Evolutionary conservation across 2,329 filamentous ascomycete species (phyloP).

Genomic region (Diaporthe citriasiana): DNA sequence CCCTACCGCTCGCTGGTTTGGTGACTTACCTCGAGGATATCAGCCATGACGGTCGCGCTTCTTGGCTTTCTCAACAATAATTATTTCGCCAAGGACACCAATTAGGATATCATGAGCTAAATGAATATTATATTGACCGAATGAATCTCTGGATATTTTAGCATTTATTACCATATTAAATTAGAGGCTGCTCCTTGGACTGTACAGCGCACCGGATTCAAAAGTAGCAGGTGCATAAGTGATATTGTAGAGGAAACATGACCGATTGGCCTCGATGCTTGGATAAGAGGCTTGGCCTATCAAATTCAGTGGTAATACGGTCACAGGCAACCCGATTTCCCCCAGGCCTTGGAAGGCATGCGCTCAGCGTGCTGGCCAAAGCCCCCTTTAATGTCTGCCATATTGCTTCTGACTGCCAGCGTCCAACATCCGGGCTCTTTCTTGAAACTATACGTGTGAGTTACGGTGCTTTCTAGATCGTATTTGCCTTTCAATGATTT

Average conservation of each 20-base stretch:
- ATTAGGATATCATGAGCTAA: background rate
- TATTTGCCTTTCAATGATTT: too few relatives aligned
- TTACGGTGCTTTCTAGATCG: too few relatives aligned
- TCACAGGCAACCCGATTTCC: background rate
- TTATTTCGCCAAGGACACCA: background rate
- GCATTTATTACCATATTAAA: background rate
- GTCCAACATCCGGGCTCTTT: too few relatives aligned
- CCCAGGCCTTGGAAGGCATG: background rate
- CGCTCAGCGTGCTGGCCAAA: too few relatives aligned
- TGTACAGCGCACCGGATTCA: background rate
- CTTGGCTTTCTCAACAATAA: slow-evolving; percentile 8
- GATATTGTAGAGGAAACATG: background rate
- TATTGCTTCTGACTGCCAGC: too few relatives aligned
- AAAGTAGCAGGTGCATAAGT: background rate
- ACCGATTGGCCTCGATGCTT: background rate
- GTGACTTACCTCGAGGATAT: background rate
- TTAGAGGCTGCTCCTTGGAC: background rate
- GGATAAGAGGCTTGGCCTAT: background rate
- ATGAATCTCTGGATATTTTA: background rate
- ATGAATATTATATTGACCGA: background rate
- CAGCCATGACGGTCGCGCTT: background rate
- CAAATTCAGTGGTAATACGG: background rate
- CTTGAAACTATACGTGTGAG: too few relatives aligned
- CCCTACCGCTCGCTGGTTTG: background rate
- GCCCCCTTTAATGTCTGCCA: too few relatives aligned